Evolutionary conservation across 306 rosid genomes (phyloP).

Genomic region (Vigna radiata): DNA sequence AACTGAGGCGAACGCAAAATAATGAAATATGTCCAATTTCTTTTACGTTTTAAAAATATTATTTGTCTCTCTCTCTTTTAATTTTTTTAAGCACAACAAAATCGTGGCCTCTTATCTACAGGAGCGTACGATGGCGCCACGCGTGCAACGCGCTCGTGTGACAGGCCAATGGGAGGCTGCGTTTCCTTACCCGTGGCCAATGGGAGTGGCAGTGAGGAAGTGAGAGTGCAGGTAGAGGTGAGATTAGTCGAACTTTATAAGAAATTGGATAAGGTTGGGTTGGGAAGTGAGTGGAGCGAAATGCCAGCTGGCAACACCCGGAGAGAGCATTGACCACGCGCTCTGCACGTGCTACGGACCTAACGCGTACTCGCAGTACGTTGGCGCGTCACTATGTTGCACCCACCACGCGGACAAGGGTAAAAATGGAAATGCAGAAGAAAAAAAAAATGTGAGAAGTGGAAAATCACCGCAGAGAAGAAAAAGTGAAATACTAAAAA

Average conservation of each 20-base stretch:
- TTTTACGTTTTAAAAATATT: neutral
- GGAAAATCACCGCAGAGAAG: slow-evolving; percentile 45
- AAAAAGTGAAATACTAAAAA: neutral
- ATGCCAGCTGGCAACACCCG: slow-evolving; percentile 56
- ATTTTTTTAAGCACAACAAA: slow-evolving; percentile 45
- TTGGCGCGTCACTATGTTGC: slow-evolving; percentile 45
- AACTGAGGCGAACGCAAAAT: neutral
- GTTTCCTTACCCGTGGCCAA: slow-evolving; percentile 34
- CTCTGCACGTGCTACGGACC: slow-evolving; percentile 40
- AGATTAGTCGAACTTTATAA: slow-evolving; percentile 13
- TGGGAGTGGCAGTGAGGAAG: slow-evolving; percentile 29
- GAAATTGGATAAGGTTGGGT: slow-evolving; percentile 57
- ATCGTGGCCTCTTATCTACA: slow-evolving; percentile 52
- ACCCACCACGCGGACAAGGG: slow-evolving; percentile 39
- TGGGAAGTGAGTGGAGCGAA: slow-evolving; percentile 48
- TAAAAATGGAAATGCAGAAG: neutral
- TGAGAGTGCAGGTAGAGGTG: neutral
- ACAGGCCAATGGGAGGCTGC: slow-evolving; percentile 42
- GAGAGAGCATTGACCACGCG: slow-evolving; percentile 49
- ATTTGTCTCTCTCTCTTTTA: slow-evolving; percentile 15
- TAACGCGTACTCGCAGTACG: slow-evolving; percentile 42
- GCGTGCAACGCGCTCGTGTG: neutral
- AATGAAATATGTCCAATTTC: slow-evolving; percentile 11
- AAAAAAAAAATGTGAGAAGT: slow-evolving; percentile 5
- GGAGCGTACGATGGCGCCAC: slow-evolving; percentile 23